Percentiles rank a stretch among this genome's conserved stretches.
Evolutionary conservation across 805 yeast species (phyloP).

Genomic region (Candida sanyiensis): DNA sequence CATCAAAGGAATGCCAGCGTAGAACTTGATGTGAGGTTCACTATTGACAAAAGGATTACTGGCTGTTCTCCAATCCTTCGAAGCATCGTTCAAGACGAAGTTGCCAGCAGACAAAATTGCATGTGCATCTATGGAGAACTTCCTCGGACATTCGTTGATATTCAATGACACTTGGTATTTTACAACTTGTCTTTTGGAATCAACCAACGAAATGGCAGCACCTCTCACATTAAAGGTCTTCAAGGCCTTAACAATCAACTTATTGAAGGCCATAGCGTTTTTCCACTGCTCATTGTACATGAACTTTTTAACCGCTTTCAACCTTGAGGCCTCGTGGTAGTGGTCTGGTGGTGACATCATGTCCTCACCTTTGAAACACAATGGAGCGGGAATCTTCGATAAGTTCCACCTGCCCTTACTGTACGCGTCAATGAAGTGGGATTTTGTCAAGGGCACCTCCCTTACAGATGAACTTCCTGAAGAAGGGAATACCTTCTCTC

Average conservation of each 20-base stretch:
- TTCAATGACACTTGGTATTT: conserved; percentile 45
- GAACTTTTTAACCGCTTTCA: conserved; percentile 38
- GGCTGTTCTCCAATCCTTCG: conserved; percentile 64
- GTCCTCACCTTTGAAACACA: conserved; percentile 40
- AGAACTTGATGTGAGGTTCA: conserved; percentile 53
- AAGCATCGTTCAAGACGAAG: conserved; percentile 53
- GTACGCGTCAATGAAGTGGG: conserved; percentile 53
- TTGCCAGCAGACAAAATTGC: conserved; percentile 52
- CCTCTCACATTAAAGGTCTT: conserved; percentile 43
- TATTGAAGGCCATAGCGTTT: conserved; percentile 33
- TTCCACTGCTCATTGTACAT: conserved; percentile 45
- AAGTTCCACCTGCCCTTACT: conserved; percentile 52
- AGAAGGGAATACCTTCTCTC: conserved; percentile 14
- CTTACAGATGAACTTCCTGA: conserved; percentile 6
- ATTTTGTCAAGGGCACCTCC: conserved; percentile 38
- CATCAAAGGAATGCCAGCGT: conserved; percentile 58
- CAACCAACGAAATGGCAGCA: conserved; percentile 54
- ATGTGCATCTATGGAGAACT: conserved; percentile 62
- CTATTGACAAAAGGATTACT: conserved; percentile 61
- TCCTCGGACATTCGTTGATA: conserved; percentile 46
- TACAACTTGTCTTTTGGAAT: conserved; percentile 40
- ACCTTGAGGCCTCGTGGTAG: conserved; percentile 42
- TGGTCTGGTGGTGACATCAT: conserved; percentile 57
- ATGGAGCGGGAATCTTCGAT: conserved; percentile 50
- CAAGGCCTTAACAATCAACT: conserved; percentile 33